Percentiles rank a stretch among this genome's conserved stretches.
phyloP scores from a whole-genome alignment of 768 basidiomycete species.

The Rhizopogon vulgaris region DNA sequence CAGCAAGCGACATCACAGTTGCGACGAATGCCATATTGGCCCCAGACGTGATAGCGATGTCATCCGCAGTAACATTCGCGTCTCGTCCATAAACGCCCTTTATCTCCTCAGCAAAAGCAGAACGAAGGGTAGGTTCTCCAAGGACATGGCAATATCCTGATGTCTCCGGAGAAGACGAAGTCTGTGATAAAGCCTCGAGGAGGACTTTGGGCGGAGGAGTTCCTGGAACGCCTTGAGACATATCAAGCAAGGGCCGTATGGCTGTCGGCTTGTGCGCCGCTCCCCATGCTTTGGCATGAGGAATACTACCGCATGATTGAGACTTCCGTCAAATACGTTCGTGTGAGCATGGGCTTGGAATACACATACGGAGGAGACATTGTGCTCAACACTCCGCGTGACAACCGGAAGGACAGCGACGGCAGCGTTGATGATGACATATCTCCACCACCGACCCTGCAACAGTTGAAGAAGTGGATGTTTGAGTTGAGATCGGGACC shows the following conservation, averaged over 20 bases:
- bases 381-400: slow-evolving; percentile 35
- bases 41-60: slow-evolving; percentile 65
- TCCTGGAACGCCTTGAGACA: slow-evolving; percentile 75
- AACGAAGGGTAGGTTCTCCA: slow-evolving; percentile 49
- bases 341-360: no score
- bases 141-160: slow-evolving; percentile 55
- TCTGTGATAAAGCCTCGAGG: slow-evolving; percentile 40
- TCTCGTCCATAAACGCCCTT: slow-evolving; percentile 45
- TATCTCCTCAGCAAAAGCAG: slow-evolving; percentile 57
- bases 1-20: slow-evolving; percentile 56
- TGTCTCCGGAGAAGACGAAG: slow-evolving; percentile 35
- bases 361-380: slow-evolving; percentile 40
- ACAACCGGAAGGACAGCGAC: slow-evolving; percentile 27
- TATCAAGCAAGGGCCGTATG: slow-evolving; percentile 50
- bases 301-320: slow-evolving; percentile 35
- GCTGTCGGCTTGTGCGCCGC: slow-evolving; percentile 34
- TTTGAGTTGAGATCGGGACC: no score
- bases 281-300: slow-evolving; percentile 54
- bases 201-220: slow-evolving; percentile 51
- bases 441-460: neutral
- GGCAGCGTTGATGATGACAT: neutral
- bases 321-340: neutral
- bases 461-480: no score
- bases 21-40: slow-evolving; percentile 71
- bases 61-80: slow-evolving; percentile 43